These are phyloP conservation scores for Jamesozyma rosinii DNA, from an alignment of 805 yeast species.

Conservation along the genomic window DNA sequence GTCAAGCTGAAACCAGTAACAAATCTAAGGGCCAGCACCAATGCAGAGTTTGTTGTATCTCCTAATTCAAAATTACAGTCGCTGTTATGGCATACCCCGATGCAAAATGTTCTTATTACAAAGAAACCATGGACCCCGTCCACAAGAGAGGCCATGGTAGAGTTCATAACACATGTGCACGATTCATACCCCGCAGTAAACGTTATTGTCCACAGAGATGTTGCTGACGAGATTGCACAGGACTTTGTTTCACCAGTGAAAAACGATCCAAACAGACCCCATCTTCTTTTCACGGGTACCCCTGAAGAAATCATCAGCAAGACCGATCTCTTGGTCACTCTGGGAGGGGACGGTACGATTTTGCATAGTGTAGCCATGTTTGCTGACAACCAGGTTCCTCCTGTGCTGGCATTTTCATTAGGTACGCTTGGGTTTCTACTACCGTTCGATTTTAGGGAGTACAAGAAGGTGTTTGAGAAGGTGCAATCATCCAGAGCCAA, in stretches of 20 bases:
- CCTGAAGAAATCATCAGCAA: slow-evolving; percentile 47
- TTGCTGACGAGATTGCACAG: slow-evolving; percentile 53
- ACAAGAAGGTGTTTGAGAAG: slow-evolving; percentile 48
- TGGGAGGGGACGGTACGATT: slow-evolving; percentile 97
- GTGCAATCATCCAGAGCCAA: slow-evolving; percentile 62
- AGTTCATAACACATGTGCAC: slow-evolving; percentile 54
- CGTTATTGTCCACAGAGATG: slow-evolving; percentile 67
- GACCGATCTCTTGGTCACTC: slow-evolving; percentile 72
- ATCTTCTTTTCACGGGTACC: slow-evolving; percentile 49
- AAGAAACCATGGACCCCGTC: slow-evolving; percentile 73
- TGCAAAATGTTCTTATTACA: slow-evolving; percentile 66
- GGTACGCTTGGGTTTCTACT: slow-evolving; percentile 86
- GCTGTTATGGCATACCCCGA: slow-evolving; percentile 61
- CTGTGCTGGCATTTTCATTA: slow-evolving; percentile 76
- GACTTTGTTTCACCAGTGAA: slow-evolving; percentile 19
- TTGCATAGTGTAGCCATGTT: slow-evolving; percentile 74
- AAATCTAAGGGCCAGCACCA: slow-evolving; percentile 24
- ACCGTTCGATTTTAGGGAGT: slow-evolving; percentile 71
- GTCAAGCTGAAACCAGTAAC: slow-evolving; percentile 29
- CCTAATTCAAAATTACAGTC: slow-evolving; percentile 54
- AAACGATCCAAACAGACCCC: slow-evolving; percentile 29
- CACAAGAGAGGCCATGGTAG: slow-evolving; percentile 58
- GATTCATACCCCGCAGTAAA: slow-evolving; percentile 60
- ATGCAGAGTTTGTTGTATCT: slow-evolving; percentile 46
- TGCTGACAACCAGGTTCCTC: slow-evolving; percentile 67